Base-by-base conservation (phyloP, 352 stramenopile genomes). In the Phytophthora crassamura region DNA sequence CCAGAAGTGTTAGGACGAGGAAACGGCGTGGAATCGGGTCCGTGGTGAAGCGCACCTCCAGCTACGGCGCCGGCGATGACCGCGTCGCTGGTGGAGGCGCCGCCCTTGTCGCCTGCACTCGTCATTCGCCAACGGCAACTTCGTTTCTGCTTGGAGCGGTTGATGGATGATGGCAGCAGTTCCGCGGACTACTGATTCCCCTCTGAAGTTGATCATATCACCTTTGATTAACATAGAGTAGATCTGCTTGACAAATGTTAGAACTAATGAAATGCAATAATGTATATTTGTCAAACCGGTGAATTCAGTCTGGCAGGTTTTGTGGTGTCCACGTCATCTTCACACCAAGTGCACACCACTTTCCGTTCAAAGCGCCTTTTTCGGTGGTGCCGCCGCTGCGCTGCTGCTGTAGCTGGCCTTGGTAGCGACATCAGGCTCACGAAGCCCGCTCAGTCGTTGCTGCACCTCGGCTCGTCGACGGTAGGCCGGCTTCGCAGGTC, bases 11-110 rank as follows among this genome's bases (percentile, higher is more conserved):
- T 34, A 61, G 22, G 45, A 54, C 14, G 12, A 33, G 14, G 10
- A 32, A 48, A 43, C 11, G 16, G 11, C 18, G 25, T 30, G 10
- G 14, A 42, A 38, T 2, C 3, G 18, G 15, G 32, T 32, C 18
- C 20, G 39, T 7, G 43, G 12, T n/a, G 28, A 18, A 14, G 48
- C 53, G 58, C 10, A 86, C 80, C 84, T 69, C 87, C 87, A 22
- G 84, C 78, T 8, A 92, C 64, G 11, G 83, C 82, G 25, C 87
- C 87, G 9, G 87, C 84, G 9, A 82, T 40, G 7, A 80, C 82
- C 3, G 84, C 84, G 47, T 93, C 69, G 9, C 70, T 71, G 15
- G 78, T 67, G 34, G 82, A 76, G 42, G 65, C 64, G 41, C 64
- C 67, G n/a, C 35, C 64, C 20, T 73, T 69, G 39, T n/a, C 36